Percentiles rank a stretch among this genome's conserved stretches.
Conservation (phyloP, 176 grass and related monocot genomes). For the sorghum (Sorghum bicolor) region DNA sequence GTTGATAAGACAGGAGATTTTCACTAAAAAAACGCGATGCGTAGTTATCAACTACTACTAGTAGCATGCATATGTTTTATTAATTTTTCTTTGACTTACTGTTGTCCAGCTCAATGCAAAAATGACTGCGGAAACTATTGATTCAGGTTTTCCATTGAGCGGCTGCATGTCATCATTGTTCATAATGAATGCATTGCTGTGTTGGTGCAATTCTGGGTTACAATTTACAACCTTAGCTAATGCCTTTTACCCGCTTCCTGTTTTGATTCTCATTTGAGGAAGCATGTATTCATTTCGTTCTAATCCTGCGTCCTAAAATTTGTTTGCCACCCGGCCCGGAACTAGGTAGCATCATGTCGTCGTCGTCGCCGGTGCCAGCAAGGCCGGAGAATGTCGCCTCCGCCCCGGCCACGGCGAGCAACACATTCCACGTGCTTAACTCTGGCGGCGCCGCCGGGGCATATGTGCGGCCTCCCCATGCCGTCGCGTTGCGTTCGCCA, state of each 20-base stretch:
- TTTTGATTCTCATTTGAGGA: neutral
- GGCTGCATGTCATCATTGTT: neutral
- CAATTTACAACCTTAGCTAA: neutral
- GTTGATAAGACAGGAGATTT: neutral
- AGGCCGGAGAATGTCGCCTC: neutral
- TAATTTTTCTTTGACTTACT: neutral
- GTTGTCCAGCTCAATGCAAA: neutral
- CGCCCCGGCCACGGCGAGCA: neutral
- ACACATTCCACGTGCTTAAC: slow-evolving; percentile 40
- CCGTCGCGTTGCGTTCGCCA: slow-evolving; percentile 7
- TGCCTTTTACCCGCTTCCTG: slow-evolving; percentile 15
- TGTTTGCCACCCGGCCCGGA: neutral
- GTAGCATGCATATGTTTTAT: neutral
- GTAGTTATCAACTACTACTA: neutral
- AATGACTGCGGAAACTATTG: neutral
- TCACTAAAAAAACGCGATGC: neutral
- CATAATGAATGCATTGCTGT: neutral
- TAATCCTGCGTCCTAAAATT: neutral
- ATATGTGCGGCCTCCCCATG: slow-evolving; percentile 12
- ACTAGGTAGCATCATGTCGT: neutral
- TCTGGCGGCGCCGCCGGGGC: slow-evolving; percentile 6
- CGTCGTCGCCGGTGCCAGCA: neutral
- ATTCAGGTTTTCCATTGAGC: neutral
- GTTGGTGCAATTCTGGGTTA: neutral
- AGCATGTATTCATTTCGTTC: neutral